Conservation (phyloP, 2,329 filamentous ascomycete species). For the Phaeoacremonium minimum region DNA sequence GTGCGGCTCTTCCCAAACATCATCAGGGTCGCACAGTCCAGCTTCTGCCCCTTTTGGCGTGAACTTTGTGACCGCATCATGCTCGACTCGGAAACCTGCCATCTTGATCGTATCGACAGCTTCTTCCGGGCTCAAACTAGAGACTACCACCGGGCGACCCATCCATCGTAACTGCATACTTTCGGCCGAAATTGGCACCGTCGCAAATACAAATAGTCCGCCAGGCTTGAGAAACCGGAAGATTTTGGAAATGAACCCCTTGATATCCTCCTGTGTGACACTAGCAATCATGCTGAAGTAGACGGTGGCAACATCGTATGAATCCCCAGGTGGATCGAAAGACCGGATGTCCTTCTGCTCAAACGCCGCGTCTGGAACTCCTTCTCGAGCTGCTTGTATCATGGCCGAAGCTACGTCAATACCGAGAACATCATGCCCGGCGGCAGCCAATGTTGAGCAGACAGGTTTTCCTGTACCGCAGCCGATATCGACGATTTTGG, state of each 20-base stretch:
- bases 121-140: conserved; percentile 16
- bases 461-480: conserved; percentile 21
- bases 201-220: conserved; percentile 13
- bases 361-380: conserved; percentile 18
- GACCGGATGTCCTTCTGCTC: conserved; percentile 16
- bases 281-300: conserved; percentile 21
- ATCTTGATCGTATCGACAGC: conserved; percentile 11
- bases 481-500: conserved; percentile 19
- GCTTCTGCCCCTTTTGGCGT: conserved; percentile 14
- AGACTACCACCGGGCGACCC: conserved; percentile 17
- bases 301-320: conserved; percentile 16
- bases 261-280: conserved; percentile 19
- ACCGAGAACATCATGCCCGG: conserved; percentile 21
- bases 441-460: conserved; percentile 16
- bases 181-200: conserved; percentile 16
- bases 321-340: conserved; percentile 7
- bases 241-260: conserved; percentile 9
- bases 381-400: conserved; percentile 15
- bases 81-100: conserved; percentile 14
- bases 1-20: conserved; percentile 22
- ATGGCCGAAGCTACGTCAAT: conserved; percentile 21
- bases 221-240: conserved; percentile 9
- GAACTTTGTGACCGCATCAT: conserved; percentile 11
- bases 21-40: conserved; percentile 17
- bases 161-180: conserved; percentile 16